These are phyloP conservation scores for Chrysanthemum seticuspe DNA, from an alignment of 129 eudicot genomes.

Conservation along the genomic window DNA sequence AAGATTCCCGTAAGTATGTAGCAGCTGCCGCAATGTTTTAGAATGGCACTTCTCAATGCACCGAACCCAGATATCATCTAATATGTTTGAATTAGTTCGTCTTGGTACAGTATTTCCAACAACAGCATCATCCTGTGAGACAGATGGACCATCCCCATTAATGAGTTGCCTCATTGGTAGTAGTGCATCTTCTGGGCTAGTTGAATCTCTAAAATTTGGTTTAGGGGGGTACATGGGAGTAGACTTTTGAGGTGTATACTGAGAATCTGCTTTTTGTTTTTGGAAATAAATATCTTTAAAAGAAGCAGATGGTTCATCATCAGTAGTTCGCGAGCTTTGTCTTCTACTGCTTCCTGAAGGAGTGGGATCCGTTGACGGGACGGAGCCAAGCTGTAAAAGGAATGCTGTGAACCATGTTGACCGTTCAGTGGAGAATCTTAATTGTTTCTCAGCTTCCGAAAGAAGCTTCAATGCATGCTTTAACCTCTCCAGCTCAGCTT, in stretches of 20 bases:
- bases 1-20: constrained; percentile 71
- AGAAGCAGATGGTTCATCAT: constrained; percentile 64
- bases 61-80: constrained; percentile 74
- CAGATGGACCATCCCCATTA: constrained; percentile 33
- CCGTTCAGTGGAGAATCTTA: constrained; percentile 84
- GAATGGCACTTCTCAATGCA: constrained; percentile 92
- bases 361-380: constrained; percentile 64
- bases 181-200: constrained; percentile 40
- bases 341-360: constrained; percentile 75
- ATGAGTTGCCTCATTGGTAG: constrained; percentile 40
- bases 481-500: constrained; percentile 68
- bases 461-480: constrained; percentile 85
- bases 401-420: constrained; percentile 99
- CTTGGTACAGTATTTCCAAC: constrained; percentile 25
- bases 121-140: constrained; percentile 40
- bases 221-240: constrained; percentile 39
- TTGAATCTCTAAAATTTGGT: constrained; percentile 34
- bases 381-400: constrained; percentile 81
- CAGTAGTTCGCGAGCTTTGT: constrained; percentile 74
- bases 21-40: constrained; percentile 70
- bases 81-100: constrained; percentile 37
- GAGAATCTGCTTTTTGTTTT: constrained; percentile 49
- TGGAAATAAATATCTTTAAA: constrained; percentile 49
- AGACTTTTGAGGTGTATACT: constrained; percentile 42
- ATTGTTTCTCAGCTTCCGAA: constrained; percentile 90